Conservation (phyloP, 805 yeast genomes). For the Spathaspora girioi region DNA sequence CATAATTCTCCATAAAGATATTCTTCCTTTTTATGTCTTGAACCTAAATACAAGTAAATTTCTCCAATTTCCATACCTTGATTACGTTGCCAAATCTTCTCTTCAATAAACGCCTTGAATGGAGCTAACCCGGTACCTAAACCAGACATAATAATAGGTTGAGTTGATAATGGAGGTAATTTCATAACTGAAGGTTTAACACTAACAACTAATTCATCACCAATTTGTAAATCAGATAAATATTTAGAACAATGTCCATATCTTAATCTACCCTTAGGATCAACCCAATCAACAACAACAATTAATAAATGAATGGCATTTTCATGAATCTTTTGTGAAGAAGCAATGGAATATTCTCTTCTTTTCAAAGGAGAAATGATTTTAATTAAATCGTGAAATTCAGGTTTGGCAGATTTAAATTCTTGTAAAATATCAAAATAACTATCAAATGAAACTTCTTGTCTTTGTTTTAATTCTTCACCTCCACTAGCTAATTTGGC, state of each 20-base stretch:
- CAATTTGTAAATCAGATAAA: slow-evolving; percentile 72
- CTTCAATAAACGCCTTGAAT: slow-evolving; percentile 95
- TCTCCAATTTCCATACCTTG: slow-evolving; percentile 91
- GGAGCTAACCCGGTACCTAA: slow-evolving; percentile 98
- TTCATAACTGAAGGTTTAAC: slow-evolving; percentile 98
- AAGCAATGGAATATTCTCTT: slow-evolving; percentile 96
- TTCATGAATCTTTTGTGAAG: slow-evolving; percentile 89
- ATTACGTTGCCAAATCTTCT: slow-evolving; percentile 86
- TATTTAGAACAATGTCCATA: slow-evolving; percentile 94
- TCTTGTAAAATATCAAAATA: slow-evolving; percentile 79
- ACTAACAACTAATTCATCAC: slow-evolving; percentile 84
- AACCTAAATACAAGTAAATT: slow-evolving; percentile 82
- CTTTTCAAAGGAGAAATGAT: slow-evolving; percentile 86
- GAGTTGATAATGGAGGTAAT: slow-evolving; percentile 79
- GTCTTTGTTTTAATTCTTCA: slow-evolving; percentile 73
- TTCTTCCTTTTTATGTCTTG: slow-evolving; percentile 94
- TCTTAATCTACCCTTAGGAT: slow-evolving; percentile 77
- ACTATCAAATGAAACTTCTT: slow-evolving; percentile 77
- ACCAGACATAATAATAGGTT: slow-evolving; percentile 95
- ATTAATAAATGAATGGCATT: slow-evolving; percentile 86
- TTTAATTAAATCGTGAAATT: slow-evolving; percentile 62
- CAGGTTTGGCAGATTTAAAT: slow-evolving; percentile 80
- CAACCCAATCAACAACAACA: slow-evolving; percentile 96
- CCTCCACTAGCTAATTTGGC: slow-evolving; percentile 76
- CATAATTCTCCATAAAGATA: slow-evolving; percentile 94